phyloP scores from a whole-genome alignment of 441 rosid species.

The Populus hybrid region DNA sequence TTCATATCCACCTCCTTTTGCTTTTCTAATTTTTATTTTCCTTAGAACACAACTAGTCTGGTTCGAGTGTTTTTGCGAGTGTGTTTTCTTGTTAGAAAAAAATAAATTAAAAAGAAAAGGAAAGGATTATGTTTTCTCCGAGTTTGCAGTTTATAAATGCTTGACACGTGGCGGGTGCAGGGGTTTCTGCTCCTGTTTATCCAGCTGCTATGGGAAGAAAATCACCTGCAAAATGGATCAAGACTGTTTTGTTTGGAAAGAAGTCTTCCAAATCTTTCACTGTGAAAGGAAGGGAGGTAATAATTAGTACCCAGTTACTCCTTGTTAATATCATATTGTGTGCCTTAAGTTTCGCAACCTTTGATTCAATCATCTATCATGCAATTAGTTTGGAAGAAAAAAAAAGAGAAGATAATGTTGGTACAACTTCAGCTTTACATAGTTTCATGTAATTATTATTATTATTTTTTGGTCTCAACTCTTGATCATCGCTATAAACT shows the following conservation, averaged over 20 bases:
- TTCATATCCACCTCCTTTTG: slow-evolving; percentile 8
- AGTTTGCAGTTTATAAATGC: background rate
- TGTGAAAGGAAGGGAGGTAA: slow-evolving; percentile 66
- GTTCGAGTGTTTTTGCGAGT: background rate
- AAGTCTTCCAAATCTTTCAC: slow-evolving; percentile 59
- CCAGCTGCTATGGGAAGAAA: slow-evolving; percentile 56
- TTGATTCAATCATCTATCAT: background rate
- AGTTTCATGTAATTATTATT: background rate
- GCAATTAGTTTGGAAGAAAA: background rate
- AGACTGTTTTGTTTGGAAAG: slow-evolving; percentile 72
- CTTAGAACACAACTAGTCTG: background rate
- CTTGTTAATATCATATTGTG: background rate
- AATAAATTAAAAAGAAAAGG: background rate
- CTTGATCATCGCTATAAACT: background rate
- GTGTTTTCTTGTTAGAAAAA: background rate
- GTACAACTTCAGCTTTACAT: background rate
- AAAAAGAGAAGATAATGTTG: background rate
- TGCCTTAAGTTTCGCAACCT: background rate
- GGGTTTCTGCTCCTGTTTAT: slow-evolving; percentile 22
- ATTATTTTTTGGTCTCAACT: background rate
- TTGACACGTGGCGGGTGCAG: slow-evolving; percentile 21
- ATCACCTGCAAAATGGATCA: slow-evolving; percentile 76
- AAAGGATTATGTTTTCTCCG: background rate
- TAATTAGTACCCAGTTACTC: background rate
- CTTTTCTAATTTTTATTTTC: background rate